Evolutionary conservation across 495 filamentous ascomycete species (phyloP), one percentile per base, ranked within the genome.

Genomic region (Aspergillus bertholletiae): DNA sequence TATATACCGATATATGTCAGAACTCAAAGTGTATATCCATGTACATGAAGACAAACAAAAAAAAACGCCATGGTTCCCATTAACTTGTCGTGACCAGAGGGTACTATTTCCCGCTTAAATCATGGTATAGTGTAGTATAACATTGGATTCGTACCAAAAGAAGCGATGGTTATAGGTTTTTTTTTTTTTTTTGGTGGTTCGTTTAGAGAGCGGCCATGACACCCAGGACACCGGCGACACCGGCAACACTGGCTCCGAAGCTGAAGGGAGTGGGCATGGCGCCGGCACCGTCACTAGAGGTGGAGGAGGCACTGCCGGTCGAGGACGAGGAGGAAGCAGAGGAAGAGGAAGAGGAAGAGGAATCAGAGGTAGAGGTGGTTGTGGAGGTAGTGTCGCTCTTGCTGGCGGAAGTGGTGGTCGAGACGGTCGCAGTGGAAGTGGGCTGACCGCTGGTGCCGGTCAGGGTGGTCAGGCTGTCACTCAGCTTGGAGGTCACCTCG

Each of bases 121-220:
- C 17, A 21, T 43, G 39, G 39, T 43, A 43, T 43, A 43, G 3
- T 43, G 20, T 43, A 43, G n/a, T 18, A 28, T 28, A 43, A 12
- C 22, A 7, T 43, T 15, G 34, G 26, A 28, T 5, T 43, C 5
- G 37, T 17, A 2, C 18, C 37, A 2, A 40, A n/a, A 6, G 37
- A 17, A 32, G 3, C n/a, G 30, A 7, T 9, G 30, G 30, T 11
- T 3, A 32, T 3, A 32, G 7, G 13, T 5, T 11, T 32, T 32
- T 7, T 4, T 40, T 40, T 20, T 6, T 40, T n/a, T 4, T n/a
- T n/a, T n/a, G n/a, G n/a, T n/a, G n/a, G 37, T 20, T 12, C 21
- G 17, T 60, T 66, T 72, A 75, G 56, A 75, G 62, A 20, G 64
- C 69, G 57, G 58, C 67, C 67, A 75, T 72, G 37, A 73, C 55